These are phyloP conservation scores for Kurtzmaniella natalensis DNA, from an alignment of 1,139 yeast species.

Conservation along the genomic window DNA sequence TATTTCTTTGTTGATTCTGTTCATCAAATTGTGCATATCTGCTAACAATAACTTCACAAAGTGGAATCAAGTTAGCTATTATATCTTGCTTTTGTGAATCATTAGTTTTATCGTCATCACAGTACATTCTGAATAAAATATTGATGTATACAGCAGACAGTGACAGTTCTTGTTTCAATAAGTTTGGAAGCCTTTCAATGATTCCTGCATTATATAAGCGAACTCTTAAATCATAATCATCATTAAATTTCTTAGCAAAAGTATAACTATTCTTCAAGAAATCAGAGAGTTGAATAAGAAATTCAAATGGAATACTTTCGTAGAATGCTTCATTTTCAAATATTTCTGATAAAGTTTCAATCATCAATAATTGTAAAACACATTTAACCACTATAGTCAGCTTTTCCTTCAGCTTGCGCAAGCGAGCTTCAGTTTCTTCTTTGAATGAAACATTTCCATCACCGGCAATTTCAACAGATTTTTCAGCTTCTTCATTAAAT, in stretches of 20 bases:
- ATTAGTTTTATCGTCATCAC: slow-evolving; percentile 55
- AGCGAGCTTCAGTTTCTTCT: slow-evolving; percentile 21
- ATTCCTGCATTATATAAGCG: slow-evolving; percentile 89
- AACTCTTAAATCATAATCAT: slow-evolving; percentile 79
- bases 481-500: slow-evolving; percentile 16
- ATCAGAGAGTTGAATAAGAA: slow-evolving; percentile 55
- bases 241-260: slow-evolving; percentile 85
- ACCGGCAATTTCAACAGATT: slow-evolving; percentile 11
- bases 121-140: slow-evolving; percentile 74
- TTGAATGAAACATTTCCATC: slow-evolving; percentile 13
- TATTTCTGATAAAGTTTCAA: slow-evolving; percentile 80
- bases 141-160: slow-evolving; percentile 85
- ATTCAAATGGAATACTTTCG: slow-evolving; percentile 59
- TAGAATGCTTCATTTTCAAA: slow-evolving; percentile 70
- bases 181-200: slow-evolving; percentile 87
- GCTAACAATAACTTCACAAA: slow-evolving; percentile 65
- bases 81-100: slow-evolving; percentile 35
- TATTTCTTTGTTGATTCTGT: slow-evolving; percentile 71
- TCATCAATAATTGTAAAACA: slow-evolving; percentile 82
- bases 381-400: slow-evolving; percentile 87
- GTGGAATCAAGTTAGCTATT: slow-evolving; percentile 56
- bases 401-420: slow-evolving; percentile 47
- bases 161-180: slow-evolving; percentile 86
- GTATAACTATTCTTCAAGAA: slow-evolving; percentile 66
- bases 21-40: slow-evolving; percentile 74